Evolutionary conservation across 768 basidiomycete species (phyloP).

Genomic region (Pleurotus eryngii): DNA sequence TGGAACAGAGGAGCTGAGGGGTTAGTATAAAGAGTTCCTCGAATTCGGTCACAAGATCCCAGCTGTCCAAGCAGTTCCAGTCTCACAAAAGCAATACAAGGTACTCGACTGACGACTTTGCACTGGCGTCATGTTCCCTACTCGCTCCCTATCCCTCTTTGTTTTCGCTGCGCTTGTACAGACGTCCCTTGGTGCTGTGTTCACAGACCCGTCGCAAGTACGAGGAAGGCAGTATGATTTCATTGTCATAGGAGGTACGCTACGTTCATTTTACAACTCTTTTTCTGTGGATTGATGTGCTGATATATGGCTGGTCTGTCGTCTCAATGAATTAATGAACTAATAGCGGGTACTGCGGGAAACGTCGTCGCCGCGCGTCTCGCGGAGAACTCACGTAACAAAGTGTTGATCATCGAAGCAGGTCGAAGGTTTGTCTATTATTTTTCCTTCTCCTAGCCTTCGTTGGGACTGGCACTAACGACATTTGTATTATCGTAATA

Average conservation of each 20-base stretch:
- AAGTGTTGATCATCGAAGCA: constrained; percentile 2
- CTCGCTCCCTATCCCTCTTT: not conserved
- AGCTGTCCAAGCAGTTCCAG: not conserved
- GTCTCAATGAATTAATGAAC: not conserved
- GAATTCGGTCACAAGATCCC: not conserved
- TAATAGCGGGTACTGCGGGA: constrained; percentile 4
- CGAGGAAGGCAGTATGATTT: not conserved
- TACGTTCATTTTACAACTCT: not conserved
- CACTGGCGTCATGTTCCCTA: not conserved
- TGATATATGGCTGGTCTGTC: no score
- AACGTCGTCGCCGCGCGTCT: not conserved
- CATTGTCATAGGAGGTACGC: not conserved
- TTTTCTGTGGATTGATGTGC: no score
- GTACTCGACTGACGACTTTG: not conserved
- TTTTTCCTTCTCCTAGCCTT: not conserved
- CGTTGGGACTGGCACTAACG: not conserved
- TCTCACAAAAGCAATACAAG: not conserved
- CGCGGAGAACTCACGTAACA: not conserved
- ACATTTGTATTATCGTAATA: not conserved
- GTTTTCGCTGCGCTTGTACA: not conserved
- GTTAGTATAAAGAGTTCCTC: not conserved
- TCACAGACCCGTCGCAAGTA: not conserved
- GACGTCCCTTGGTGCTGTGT: not conserved
- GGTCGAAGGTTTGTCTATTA: not conserved
- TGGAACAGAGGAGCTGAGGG: no score